Evolutionary conservation across 352 stramenopile species (phyloP).

Genomic region (Phytophthora vignae): DNA sequence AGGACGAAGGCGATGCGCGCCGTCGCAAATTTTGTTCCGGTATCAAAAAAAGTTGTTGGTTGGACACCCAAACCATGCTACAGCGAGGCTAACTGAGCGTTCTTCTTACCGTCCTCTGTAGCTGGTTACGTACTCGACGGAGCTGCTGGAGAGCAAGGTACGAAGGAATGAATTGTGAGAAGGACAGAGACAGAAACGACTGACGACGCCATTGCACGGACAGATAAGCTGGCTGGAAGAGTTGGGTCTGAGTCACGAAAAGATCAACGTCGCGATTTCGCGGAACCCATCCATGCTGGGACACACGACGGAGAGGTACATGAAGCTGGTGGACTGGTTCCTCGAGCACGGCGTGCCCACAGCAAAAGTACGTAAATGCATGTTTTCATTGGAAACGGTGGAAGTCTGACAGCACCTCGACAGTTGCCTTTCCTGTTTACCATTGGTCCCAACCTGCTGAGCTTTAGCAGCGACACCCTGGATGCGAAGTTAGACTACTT

Average conservation of each 20-base stretch:
- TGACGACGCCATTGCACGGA: background rate
- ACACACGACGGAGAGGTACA: constrained; percentile 11
- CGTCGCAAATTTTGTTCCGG: too few species aligned
- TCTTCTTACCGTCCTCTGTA: background rate
- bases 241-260: constrained; percentile 13
- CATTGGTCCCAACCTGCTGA: background rate
- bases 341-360: constrained; percentile 2
- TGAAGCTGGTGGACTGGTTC: constrained; percentile 17
- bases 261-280: constrained; percentile 17
- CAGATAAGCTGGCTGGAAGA: constrained; percentile 15
- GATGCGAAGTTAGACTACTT: background rate
- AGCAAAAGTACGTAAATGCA: background rate
- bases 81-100: too few species aligned
- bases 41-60: too few species aligned
- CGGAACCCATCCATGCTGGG: constrained; percentile 10
- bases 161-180: background rate
- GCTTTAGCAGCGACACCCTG: background rate
- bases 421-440: background rate
- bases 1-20: too few species aligned
- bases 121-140: background rate
- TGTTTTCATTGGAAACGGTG: background rate
- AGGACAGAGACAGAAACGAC: background rate
- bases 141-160: constrained; percentile 12
- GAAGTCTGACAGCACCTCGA: background rate
- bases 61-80: too few species aligned